Conservation (phyloP, 2,329 filamentous ascomycete species). For the Sclerotinia spermophila region DNA sequence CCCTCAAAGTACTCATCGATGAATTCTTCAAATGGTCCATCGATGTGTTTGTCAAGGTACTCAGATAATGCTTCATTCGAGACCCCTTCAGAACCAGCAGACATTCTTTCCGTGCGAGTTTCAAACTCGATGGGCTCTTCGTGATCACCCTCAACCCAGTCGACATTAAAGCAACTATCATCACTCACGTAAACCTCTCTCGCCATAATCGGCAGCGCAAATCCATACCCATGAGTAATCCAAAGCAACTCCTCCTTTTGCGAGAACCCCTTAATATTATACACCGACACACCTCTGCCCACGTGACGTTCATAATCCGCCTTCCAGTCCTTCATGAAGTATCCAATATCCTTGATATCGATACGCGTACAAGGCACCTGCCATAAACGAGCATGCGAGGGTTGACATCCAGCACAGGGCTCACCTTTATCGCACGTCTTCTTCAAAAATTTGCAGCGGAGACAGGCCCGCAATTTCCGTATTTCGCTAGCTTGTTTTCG, state of each 20-base stretch:
- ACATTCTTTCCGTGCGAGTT: conserved; percentile 81
- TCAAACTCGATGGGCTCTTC: conserved; percentile 78
- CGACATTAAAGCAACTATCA: conserved; percentile 86
- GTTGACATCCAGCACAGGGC: conserved; percentile 91
- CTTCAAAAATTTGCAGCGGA: conserved; percentile 97
- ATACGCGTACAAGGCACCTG: conserved; percentile 97
- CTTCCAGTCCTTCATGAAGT: conserved; percentile 99
- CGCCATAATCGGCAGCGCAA: conserved; percentile 86
- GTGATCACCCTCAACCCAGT: conserved; percentile 84
- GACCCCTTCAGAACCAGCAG: conserved; percentile 84
- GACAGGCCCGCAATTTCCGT: conserved; percentile 85
- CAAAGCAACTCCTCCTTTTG: conserved; percentile 70
- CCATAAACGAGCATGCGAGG: conserved; percentile 92
- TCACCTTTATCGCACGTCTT: conserved; percentile 99
- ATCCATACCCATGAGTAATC: conserved; percentile 95
- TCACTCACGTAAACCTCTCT: conserved; percentile 91
- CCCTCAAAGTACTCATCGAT: conserved; percentile 96
- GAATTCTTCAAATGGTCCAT: conserved; percentile 86
- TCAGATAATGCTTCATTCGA: conserved; percentile 77
- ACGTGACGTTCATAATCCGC: conserved; percentile 93
- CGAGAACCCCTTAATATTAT: conserved; percentile 85
- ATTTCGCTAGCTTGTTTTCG: conserved; percentile 96
- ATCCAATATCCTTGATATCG: conserved; percentile 96
- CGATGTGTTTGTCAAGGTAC: conserved; percentile 93
- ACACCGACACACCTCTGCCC: conserved; percentile 80